Base-by-base conservation (phyloP, 352 stramenopile genomes). In the Thraustotheca clavata region DNA sequence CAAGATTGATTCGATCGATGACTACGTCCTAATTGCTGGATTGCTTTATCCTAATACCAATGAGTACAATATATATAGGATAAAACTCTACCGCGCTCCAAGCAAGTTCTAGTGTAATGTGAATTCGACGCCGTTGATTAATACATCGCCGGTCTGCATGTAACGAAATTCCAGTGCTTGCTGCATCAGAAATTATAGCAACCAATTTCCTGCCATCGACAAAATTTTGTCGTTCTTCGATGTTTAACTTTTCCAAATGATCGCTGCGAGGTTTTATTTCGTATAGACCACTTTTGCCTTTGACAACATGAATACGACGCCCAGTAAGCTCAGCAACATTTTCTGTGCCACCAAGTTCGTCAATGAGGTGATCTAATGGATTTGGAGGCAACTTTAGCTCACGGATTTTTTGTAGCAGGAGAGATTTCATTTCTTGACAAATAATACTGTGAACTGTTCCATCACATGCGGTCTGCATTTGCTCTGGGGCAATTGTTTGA, bases 181-280 rank as follows among this genome's bases (percentile, higher is more conserved):
- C 86, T 3, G 86, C 86, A 67, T 95, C 86, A 24, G 69, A 83
- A 35, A 95, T 89, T 60, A 95, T 93, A 0, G 86, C 86, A 55
- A 93, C 74, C 4, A 60, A 54, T 67, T 95, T 95, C 31, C 76
- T 74, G 0, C 81, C 86, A 35, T 75, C 62, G 77, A 83, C 77
- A 47, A 94, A 94, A 34, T 71, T 54, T 41, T 71, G 70, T 49
- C 75, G 79, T 67, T 90, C 79, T 12, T 67, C 49, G 33, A 86
- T 71, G 69, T 88, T 90, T 26, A 86, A 31, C 12, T 69, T 65
- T 46, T 87, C 77, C 34, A 71, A 67, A 27, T 79, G 70, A 34
- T 75, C n/a, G 7, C 57, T 46, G 29, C 57, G 57, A 3, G 57
- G 47, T n/a, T 55, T 52, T 12, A 41, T 39, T 18, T 55, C 38